Evolutionary conservation across 257 asterid species (phyloP).

Genomic region (Plantago major): DNA sequence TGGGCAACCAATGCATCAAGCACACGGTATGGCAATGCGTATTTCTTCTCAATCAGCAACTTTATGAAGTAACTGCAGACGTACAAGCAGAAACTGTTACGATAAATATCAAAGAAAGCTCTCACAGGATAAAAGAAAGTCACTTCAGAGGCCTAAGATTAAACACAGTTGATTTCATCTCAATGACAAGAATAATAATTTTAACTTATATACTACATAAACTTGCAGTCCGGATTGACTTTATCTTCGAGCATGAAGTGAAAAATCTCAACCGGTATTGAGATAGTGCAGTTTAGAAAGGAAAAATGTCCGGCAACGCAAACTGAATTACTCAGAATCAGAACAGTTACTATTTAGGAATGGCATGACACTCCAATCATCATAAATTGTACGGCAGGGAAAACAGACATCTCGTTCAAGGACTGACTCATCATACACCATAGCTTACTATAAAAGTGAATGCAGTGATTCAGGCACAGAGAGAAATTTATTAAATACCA

Average conservation of each 20-base stretch:
- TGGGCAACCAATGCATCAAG: conserved; percentile 91
- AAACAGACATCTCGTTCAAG: background rate
- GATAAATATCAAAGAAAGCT: background rate
- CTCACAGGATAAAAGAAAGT: background rate
- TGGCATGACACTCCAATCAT: background rate
- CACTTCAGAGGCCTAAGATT: background rate
- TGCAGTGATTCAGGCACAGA: background rate
- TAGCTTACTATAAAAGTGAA: background rate
- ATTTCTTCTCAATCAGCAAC: conserved; percentile 86
- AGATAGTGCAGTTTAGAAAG: background rate
- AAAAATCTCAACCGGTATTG: background rate
- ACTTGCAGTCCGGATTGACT: background rate
- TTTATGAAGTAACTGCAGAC: conserved; percentile 77
- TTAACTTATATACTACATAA: background rate
- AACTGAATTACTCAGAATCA: background rate
- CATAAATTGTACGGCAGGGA: background rate
- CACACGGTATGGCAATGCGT: conserved; percentile 94
- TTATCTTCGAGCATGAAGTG: background rate
- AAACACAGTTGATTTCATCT: background rate
- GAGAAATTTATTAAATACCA: background rate
- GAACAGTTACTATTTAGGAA: background rate
- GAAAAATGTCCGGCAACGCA: too few relatives aligned
- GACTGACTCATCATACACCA: background rate
- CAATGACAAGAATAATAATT: background rate
- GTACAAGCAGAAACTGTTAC: conserved; percentile 3